Evolutionary conservation across 2,329 filamentous ascomycete genomes (phyloP).

Genomic region (Gliomastix tumulicola): DNA sequence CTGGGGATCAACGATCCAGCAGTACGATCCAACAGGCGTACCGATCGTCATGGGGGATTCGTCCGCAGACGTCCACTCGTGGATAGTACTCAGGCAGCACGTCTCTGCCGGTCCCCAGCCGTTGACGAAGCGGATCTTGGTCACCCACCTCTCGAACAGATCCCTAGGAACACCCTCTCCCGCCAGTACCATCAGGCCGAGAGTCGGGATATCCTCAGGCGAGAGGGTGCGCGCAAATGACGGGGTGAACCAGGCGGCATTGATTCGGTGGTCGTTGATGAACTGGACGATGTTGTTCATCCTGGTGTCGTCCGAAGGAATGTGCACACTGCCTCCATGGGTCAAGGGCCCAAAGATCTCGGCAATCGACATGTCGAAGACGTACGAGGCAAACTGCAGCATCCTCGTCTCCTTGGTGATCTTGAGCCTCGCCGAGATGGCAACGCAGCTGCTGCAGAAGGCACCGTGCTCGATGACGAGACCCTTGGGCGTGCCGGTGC

Average conservation of each 20-base stretch:
- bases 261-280: background rate
- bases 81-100: constrained; percentile 1
- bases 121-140: constrained; percentile 3
- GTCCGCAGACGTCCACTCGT: background rate
- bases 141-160: constrained; percentile 9
- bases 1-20: constrained; percentile 21
- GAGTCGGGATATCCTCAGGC: background rate
- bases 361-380: constrained; percentile 1
- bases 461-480: constrained; percentile 5
- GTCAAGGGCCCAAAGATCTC: background rate
- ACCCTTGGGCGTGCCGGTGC: constrained; percentile 8
- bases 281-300: background rate
- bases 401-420: background rate
- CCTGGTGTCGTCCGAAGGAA: constrained; percentile 22
- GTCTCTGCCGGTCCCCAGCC: constrained; percentile 11
- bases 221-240: background rate
- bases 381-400: constrained; percentile 4
- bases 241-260: background rate
- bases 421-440: background rate
- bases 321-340: constrained; percentile 29
- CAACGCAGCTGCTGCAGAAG: background rate
- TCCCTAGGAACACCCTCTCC: constrained; percentile 8
- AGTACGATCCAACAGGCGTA: constrained; percentile 1
- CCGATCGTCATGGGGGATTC: constrained; percentile 4
- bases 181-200: constrained; percentile 4